Conservation (phyloP, 495 filamentous ascomycete species). For the Saxophila tyrrhenica region DNA sequence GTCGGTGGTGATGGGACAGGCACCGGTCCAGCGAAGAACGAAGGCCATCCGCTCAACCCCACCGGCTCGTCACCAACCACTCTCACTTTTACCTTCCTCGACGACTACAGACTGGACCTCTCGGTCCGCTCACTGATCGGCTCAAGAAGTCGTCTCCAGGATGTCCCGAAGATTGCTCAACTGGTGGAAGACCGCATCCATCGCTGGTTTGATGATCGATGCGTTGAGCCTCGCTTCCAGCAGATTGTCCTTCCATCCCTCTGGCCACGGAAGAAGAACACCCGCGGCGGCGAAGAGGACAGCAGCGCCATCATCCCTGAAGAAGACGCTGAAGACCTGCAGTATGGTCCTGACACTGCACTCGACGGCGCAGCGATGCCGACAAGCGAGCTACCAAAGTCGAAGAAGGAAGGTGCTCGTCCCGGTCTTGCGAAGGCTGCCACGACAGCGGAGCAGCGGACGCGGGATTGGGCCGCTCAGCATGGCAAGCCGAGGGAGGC, state of each 20-base stretch:
- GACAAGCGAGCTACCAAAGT: neutral
- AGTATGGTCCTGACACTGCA: neutral
- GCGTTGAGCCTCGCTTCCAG: slow-evolving; percentile 90
- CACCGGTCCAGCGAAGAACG: slow-evolving; percentile 5
- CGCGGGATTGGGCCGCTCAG: slow-evolving; percentile 15
- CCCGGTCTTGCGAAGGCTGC: neutral
- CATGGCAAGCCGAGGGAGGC: slow-evolving; percentile 13
- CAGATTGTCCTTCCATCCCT: slow-evolving; percentile 86
- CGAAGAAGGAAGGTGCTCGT: slow-evolving; percentile 4
- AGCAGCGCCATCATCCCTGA: slow-evolving; percentile 5
- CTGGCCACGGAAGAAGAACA: slow-evolving; percentile 84
- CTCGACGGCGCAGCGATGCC: neutral
- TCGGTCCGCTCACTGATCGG: slow-evolving; percentile 86
- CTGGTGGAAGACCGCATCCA: slow-evolving; percentile 84
- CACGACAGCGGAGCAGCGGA: slow-evolving; percentile 19
- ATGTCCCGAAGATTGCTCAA: slow-evolving; percentile 95
- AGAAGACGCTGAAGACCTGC: neutral
- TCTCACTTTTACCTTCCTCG: slow-evolving; percentile 86
- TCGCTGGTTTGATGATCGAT: slow-evolving; percentile 93
- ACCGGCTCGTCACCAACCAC: slow-evolving; percentile 44
- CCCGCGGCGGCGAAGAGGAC: slow-evolving; percentile 46
- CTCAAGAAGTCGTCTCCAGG: slow-evolving; percentile 76
- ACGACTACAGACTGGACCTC: slow-evolving; percentile 90
- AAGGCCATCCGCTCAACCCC: slow-evolving; percentile 15
- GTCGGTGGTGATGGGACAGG: neutral